Evolutionary conservation across 1,284 basidiomycete species (phyloP).

Genomic region (Golubevia pallescens): DNA sequence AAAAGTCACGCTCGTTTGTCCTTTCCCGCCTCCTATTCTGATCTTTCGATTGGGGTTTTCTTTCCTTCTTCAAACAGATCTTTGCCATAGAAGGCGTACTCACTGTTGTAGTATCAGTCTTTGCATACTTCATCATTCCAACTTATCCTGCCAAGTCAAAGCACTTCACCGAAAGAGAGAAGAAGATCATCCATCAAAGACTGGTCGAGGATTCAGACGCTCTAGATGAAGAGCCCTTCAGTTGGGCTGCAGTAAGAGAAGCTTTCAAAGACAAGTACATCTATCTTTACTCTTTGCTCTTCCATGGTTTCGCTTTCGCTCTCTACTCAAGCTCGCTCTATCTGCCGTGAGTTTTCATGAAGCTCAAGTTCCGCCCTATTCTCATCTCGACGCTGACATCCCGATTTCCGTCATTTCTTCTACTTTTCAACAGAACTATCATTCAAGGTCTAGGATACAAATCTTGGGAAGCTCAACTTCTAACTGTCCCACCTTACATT

Average conservation of each 20-base stretch:
- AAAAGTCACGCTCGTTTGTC: too few relatives aligned
- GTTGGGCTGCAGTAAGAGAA: slow-evolving; percentile 57
- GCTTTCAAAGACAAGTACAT: slow-evolving; percentile 72
- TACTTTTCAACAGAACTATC: slow-evolving; percentile 69
- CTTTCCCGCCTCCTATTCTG: too few relatives aligned
- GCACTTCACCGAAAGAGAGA: slow-evolving; percentile 69
- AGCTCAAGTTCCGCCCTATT: not conserved
- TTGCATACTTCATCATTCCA: slow-evolving; percentile 71
- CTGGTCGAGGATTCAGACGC: slow-evolving; percentile 70
- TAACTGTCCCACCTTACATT: slow-evolving; percentile 72
- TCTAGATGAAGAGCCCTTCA: slow-evolving; percentile 65
- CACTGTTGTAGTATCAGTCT: slow-evolving; percentile 68
- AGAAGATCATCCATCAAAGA: slow-evolving; percentile 67
- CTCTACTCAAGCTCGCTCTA: slow-evolving; percentile 46
- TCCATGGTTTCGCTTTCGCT: slow-evolving; percentile 71
- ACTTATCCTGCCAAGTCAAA: slow-evolving; percentile 70
- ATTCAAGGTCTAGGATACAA: slow-evolving; percentile 71
- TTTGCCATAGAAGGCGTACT: slow-evolving; percentile 72
- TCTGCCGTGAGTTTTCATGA: slow-evolving; percentile 14
- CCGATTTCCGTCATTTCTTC: slow-evolving; percentile 8
- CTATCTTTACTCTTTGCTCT: slow-evolving; percentile 73
- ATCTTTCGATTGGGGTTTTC: not conserved
- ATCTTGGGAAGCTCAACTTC: slow-evolving; percentile 72
- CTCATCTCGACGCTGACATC: not conserved
- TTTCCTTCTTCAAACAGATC: slow-evolving; percentile 66